A percentile compares a stretch with the other conserved stretches of the same genome.
phyloP scores from a whole-genome alignment of 2,329 filamentous ascomycete species.

The Sclerotinia spermophila region DNA sequence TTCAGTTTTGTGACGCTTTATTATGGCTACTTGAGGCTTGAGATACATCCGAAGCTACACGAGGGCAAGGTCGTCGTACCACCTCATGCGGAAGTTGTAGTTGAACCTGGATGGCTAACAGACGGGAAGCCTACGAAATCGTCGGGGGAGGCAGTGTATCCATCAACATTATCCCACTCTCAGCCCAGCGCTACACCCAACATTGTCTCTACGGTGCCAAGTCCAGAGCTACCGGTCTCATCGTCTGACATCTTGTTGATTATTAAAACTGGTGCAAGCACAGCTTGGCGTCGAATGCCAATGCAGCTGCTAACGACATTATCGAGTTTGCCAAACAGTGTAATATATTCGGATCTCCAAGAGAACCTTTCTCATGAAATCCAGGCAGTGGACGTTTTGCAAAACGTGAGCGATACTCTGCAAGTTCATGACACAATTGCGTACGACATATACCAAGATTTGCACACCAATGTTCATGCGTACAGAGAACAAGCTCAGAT shows the following conservation, averaged over 20 bases:
- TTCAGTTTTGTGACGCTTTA: not conserved
- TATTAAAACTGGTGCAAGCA: constrained; percentile 21
- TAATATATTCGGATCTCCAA: constrained; percentile 8
- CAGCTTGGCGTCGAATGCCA: constrained; percentile 21
- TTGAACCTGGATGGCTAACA: not conserved
- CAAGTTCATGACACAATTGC: constrained; percentile 11
- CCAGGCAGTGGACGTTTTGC: constrained; percentile 12
- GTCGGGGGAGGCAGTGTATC: constrained; percentile 1
- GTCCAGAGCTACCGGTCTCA: not conserved
- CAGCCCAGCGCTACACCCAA: not conserved
- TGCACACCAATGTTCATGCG: constrained; percentile 1
- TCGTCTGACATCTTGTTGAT: constrained; percentile 20
- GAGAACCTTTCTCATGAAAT: not conserved
- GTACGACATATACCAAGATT: constrained; percentile 8
- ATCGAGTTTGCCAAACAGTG: not conserved
- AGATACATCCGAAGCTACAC: not conserved
- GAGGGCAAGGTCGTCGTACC: not conserved
- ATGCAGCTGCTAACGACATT: constrained; percentile 19
- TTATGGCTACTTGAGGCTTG: constrained; percentile 5
- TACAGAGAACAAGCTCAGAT: constrained; percentile 18
- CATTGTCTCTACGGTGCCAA: not conserved
- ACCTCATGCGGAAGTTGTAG: not conserved
- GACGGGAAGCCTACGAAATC: not conserved
- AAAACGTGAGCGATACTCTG: constrained; percentile 15
- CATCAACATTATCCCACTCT: not conserved